Conservation (phyloP, 805 yeast species). For the Barnettozyma populi region DNA sequence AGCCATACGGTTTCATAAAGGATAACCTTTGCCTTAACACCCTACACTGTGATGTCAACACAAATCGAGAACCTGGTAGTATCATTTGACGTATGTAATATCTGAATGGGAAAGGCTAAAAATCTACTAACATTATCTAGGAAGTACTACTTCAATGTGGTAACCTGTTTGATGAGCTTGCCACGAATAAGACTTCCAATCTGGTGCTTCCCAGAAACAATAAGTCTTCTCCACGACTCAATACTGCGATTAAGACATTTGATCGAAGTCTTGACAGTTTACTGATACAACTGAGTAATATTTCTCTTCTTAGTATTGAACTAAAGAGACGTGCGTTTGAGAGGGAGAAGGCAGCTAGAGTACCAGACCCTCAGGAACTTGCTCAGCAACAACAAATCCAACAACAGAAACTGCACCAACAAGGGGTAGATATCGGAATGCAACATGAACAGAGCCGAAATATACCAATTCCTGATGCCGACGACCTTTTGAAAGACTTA, state of each 20-base stretch:
- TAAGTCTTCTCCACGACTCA: slow-evolving; percentile 6
- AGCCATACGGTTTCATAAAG: too few relatives aligned
- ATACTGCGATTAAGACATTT: slow-evolving; percentile 16
- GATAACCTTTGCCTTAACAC: too few relatives aligned
- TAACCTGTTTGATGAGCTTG: slow-evolving; percentile 19
- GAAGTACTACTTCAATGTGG: slow-evolving; percentile 23
- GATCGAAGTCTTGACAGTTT: slow-evolving; percentile 19
- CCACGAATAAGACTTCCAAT: slow-evolving; percentile 19
- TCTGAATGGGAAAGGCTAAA: too few relatives aligned
- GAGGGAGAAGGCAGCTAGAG: slow-evolving; percentile 10
- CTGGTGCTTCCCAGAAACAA: slow-evolving; percentile 20
- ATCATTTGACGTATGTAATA: slow-evolving; percentile 12
- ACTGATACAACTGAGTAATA: slow-evolving; percentile 22
- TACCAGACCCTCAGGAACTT: slow-evolving; percentile 8
- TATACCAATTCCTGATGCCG: slow-evolving; percentile 8
- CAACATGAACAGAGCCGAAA: slow-evolving; percentile 3
- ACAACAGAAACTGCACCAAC: slow-evolving; percentile 5
- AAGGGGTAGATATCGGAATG: background rate
- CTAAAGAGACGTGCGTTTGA: slow-evolving; percentile 15
- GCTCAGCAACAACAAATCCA: slow-evolving; percentile 6
- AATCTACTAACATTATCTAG: slow-evolving; percentile 7
- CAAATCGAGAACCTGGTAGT: slow-evolving; percentile 15
- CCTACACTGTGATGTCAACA: slow-evolving; percentile 8
- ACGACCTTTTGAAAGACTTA: slow-evolving; percentile 23
- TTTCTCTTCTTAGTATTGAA: slow-evolving; percentile 16